Evolutionary conservation across 2,329 filamentous ascomycete species (phyloP).

Genomic region (Coniochaeta hoffmannii): DNA sequence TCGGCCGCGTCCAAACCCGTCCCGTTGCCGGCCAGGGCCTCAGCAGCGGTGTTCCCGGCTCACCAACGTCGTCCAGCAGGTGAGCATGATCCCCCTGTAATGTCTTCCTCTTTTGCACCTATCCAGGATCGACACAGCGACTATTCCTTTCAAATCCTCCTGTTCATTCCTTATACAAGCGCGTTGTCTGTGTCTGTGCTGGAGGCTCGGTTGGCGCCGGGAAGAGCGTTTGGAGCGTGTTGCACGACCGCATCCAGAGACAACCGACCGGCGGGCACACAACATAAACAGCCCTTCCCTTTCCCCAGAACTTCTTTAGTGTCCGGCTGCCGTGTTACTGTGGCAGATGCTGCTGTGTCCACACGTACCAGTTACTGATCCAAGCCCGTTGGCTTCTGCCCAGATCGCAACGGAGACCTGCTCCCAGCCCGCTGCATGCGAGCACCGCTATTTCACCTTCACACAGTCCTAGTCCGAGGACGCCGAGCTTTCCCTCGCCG

Average conservation of each 20-base stretch:
- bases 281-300: slow-evolving; percentile 1
- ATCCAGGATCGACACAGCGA: neutral
- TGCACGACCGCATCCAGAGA: neutral
- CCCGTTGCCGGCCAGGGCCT: slow-evolving; percentile 13
- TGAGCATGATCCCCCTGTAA: neutral
- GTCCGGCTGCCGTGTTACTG: slow-evolving; percentile 20
- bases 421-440: slow-evolving; percentile 42
- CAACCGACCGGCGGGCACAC: neutral
- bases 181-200: neutral
- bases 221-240: neutral
- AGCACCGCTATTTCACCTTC: slow-evolving; percentile 34
- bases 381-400: slow-evolving; percentile 15
- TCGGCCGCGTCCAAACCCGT: slow-evolving; percentile 28
- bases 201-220: neutral
- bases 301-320: slow-evolving; percentile 10
- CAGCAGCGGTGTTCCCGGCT: slow-evolving; percentile 12
- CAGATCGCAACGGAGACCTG: slow-evolving; percentile 40
- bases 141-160: neutral
- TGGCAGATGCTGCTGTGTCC: slow-evolving; percentile 20
- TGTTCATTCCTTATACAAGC: neutral
- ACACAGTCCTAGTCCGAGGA: slow-evolving; percentile 32
- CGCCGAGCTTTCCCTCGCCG: slow-evolving; percentile 25
- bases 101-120: neutral
- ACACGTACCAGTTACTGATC: slow-evolving; percentile 23
- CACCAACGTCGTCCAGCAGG: slow-evolving; percentile 14